Base-by-base conservation (phyloP, 2,329 filamentous ascomycete genomes). In the Madurella mycetomatis region DNA sequence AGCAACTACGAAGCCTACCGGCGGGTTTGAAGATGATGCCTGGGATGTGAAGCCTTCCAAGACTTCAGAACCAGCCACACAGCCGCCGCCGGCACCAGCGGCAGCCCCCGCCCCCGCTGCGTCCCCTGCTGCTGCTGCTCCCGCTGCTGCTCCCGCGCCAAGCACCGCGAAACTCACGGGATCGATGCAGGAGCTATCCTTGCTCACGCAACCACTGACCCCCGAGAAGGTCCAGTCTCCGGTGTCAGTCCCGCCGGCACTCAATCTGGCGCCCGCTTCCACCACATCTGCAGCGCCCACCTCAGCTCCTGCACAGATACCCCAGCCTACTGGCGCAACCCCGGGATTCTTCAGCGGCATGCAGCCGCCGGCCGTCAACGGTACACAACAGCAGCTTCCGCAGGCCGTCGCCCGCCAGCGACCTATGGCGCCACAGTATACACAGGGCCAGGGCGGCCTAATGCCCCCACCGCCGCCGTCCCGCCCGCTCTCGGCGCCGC, bases 31-130 rank as follows among this genome's bases (percentile, higher is more conserved):
- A 49, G 94, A 97, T 66, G 90, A 97, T 74, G 94, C 94, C 9
- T 99, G 94, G 94, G 90, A 95, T 65, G 87, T 96, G 47, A 96
- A 96, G 73, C 89, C 90, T 16, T 82, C 87, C 13, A 87, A 84
- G 67, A 81, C 85, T 2, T 55, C 65, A 5, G 62, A 64, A 41
- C 61, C 64, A 11, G 46, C 60, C 19, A 54, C 64, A 1, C 61
- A 59, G 41, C 46, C 60, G 15, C 51, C 60, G 1, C 41, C 62
- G 7, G 50, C 56, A 9, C 53, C 61, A 9, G 58, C 65, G 9
- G 47, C 76, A 34, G 68, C 66, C 32, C 63, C 77, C 18, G 64
- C 73, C 15, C 63, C 73, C 13, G 64, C 76, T 41, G 62, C 77
- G 34, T 64, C 73, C 7, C 63, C 72, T 16, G 60, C 67, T 17